A percentile compares a stretch with the other conserved stretches of the same genome.
Evolutionary conservation across 148 eudicot genomes (phyloP).

Genomic region (Rhododendron henanense): DNA sequence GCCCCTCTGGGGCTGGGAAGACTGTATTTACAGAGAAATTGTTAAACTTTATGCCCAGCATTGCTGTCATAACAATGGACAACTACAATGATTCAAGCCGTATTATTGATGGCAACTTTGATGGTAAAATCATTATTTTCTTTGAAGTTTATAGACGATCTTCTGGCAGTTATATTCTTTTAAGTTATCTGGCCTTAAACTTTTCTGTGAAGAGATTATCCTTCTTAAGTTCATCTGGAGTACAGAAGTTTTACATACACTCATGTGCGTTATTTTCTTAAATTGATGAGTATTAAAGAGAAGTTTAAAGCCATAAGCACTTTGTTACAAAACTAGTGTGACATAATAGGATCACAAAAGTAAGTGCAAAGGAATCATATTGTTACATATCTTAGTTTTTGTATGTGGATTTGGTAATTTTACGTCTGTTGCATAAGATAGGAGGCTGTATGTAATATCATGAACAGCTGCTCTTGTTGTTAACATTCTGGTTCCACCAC

Average conservation of each 20-base stretch:
- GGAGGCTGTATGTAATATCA: not conserved
- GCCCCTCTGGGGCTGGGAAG: conserved; percentile 92
- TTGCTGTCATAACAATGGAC: conserved; percentile 82
- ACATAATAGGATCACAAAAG: not conserved
- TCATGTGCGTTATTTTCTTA: not conserved
- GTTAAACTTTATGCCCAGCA: conserved; percentile 71
- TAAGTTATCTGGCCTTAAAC: not conserved
- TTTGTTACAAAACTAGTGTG: not conserved
- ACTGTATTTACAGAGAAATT: conserved; percentile 75
- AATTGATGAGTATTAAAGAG: not conserved
- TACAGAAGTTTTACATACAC: not conserved
- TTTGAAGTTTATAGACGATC: not conserved
- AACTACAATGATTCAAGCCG: conserved; percentile 79
- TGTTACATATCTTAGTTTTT: not conserved
- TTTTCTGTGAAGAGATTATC: not conserved
- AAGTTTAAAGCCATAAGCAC: not conserved
- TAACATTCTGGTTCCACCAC: not conserved
- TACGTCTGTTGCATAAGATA: not conserved
- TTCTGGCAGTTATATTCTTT: not conserved
- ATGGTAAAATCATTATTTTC: conserved; percentile 38
- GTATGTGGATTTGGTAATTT: not conserved
- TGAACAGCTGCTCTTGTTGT: not conserved
- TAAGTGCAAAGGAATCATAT: not conserved
- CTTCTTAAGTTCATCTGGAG: not conserved
- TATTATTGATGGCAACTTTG: conserved; percentile 82